Evolutionary conservation across 768 basidiomycete genomes (phyloP).

Genomic region (Lentinula raphanica): DNA sequence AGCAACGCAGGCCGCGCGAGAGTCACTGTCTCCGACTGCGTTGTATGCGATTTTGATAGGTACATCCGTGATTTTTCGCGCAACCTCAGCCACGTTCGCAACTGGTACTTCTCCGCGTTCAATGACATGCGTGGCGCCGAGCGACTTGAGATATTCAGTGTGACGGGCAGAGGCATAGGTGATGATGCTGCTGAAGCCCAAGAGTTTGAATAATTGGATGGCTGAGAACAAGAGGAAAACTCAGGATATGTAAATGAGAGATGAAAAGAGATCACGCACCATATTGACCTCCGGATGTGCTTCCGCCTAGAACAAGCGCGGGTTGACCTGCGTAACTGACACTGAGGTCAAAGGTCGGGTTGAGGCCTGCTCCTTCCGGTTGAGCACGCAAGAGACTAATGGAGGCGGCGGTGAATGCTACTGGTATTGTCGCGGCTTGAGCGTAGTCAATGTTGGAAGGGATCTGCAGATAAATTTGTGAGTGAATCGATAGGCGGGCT

Average conservation of each 20-base stretch:
- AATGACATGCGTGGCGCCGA: conserved; percentile 17
- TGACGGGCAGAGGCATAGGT: conserved; percentile 14
- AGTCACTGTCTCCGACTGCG: conserved; percentile 4
- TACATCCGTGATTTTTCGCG: conserved; percentile 12
- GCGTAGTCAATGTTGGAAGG: conserved; percentile 18
- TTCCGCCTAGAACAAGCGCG: conserved; percentile 43
- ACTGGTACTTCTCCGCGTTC: conserved; percentile 9
- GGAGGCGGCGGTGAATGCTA: conserved; percentile 20
- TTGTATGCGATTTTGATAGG: conserved; percentile 13
- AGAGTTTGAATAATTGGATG: conserved; percentile 13
- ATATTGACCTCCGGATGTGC: conserved; percentile 44
- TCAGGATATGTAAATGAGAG: no score
- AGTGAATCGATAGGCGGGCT: no score
- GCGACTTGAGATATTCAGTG: conserved; percentile 11
- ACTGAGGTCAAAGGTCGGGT: conserved; percentile 30
- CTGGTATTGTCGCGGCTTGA: conserved; percentile 19
- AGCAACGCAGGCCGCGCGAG: no score
- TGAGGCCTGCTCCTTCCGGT: conserved; percentile 35
- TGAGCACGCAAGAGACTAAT: conserved; percentile 18
- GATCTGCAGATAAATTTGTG: conserved; percentile 6
- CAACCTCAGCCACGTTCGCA: neutral
- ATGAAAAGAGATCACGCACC: no score
- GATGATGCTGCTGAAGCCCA: conserved; percentile 15
- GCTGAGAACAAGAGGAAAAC: no score
- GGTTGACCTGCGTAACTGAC: conserved; percentile 39